Evolutionary conservation across 805 yeast genomes (phyloP).

Genomic region (Komagataella phaffii): DNA sequence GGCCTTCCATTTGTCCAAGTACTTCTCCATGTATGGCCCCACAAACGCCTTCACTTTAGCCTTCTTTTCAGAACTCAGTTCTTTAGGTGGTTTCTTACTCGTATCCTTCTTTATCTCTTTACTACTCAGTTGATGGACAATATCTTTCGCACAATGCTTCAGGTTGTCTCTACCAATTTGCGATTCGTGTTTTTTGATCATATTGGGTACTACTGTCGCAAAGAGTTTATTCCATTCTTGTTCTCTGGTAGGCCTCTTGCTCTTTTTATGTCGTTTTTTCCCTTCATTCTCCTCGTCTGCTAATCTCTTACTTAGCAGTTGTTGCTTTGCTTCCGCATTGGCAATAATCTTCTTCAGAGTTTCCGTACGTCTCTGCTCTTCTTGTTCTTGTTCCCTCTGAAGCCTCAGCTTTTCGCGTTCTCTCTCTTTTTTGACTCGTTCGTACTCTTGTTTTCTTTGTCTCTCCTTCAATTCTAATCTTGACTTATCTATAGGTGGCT

Average conservation of each 20-base stretch:
- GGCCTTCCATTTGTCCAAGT: conserved; percentile 15
- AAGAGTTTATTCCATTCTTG: conserved; percentile 32
- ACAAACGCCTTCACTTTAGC: conserved; percentile 58
- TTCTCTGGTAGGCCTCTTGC: conserved; percentile 1
- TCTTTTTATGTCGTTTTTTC: background rate
- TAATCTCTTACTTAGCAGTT: conserved; percentile 16
- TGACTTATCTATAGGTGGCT: conserved; percentile 2
- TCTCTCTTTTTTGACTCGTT: conserved; percentile 16
- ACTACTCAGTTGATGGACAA: conserved; percentile 48
- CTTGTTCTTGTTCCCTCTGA: conserved; percentile 17
- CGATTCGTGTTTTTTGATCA: conserved; percentile 50
- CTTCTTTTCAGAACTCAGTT: conserved; percentile 49
- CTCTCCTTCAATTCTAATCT: conserved; percentile 9
- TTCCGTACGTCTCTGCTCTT: conserved; percentile 16
- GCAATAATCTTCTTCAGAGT: conserved; percentile 15
- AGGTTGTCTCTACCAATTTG: conserved; percentile 61
- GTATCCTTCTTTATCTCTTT: conserved; percentile 50
- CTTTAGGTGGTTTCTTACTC: conserved; percentile 31
- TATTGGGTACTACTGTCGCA: conserved; percentile 70
- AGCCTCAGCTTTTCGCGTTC: conserved; percentile 15
- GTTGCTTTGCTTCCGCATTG: conserved; percentile 18
- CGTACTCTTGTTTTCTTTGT: conserved; percentile 17
- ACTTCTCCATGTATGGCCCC: conserved; percentile 54
- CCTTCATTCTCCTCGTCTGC: conserved; percentile 11
- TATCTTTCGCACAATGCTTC: conserved; percentile 69